These are phyloP conservation scores for Euphorbia tirucalli DNA, from an alignment of 345 rosid species.

Conservation along the genomic window DNA sequence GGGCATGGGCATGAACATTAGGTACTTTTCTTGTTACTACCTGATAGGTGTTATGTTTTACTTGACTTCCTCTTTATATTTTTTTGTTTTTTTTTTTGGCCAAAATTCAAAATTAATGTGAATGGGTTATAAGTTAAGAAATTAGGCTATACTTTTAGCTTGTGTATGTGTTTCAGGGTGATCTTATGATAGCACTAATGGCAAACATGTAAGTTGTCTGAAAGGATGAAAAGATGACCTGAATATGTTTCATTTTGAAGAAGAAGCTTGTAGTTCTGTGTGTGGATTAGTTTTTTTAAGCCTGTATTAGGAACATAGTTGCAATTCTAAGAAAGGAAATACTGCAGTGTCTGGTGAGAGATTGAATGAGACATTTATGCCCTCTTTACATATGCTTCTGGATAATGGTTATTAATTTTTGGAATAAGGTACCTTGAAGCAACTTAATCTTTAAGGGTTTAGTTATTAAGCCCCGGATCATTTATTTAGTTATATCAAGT, in stretches of 20 bases:
- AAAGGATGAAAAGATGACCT: background rate
- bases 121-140: background rate
- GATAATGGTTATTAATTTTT: background rate
- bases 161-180: background rate
- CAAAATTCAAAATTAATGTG: background rate
- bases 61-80: background rate
- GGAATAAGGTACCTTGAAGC: too few species aligned
- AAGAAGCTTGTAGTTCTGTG: background rate
- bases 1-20: slow-evolving; percentile 57
- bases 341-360: background rate
- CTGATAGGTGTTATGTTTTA: background rate
- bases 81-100: too few species aligned
- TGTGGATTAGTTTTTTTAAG: background rate
- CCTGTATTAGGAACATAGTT: background rate
- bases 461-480: too few species aligned
- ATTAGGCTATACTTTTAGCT: background rate
- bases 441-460: too few species aligned
- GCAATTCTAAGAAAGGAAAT: background rate
- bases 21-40: slow-evolving; percentile 25
- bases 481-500: too few species aligned
- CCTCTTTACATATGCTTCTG: background rate
- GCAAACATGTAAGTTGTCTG: background rate
- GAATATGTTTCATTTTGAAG: background rate
- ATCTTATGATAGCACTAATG: background rate
- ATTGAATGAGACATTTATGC: background rate